A percentile compares a stretch with the other conserved stretches of the same genome.
Evolutionary conservation across 352 stramenopile genomes (phyloP).

Genomic region (Phytophthora lateralis): DNA sequence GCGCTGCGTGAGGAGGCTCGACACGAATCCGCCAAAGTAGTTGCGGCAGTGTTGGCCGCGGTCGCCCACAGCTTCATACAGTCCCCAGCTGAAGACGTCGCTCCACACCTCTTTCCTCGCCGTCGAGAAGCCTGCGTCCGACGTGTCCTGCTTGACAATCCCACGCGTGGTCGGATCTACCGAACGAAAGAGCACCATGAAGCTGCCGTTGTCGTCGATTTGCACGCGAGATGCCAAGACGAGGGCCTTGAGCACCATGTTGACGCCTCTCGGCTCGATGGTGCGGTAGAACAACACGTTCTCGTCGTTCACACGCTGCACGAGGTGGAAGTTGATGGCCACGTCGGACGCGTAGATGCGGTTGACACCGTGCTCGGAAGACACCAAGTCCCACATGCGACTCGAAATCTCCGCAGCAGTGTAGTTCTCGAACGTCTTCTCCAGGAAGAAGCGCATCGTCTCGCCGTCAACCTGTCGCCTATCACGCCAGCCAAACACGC

Average conservation of each 20-base stretch:
- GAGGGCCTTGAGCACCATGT: constrained; percentile 56
- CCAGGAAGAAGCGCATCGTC: constrained; percentile 63
- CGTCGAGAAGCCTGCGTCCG: constrained; percentile 17
- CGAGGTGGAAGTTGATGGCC: constrained; percentile 52
- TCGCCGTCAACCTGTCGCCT: constrained; percentile 52
- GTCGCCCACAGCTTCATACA: constrained; percentile 54
- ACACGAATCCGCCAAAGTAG: constrained; percentile 70
- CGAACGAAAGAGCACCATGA: constrained; percentile 68
- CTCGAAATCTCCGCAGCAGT: constrained; percentile 46
- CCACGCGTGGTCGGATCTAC: constrained; percentile 47
- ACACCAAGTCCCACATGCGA: constrained; percentile 67
- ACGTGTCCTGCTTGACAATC: constrained; percentile 13
- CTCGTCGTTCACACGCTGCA: constrained; percentile 57
- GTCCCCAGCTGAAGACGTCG: constrained; percentile 69
- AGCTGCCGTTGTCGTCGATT: constrained; percentile 50
- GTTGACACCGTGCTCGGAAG: constrained; percentile 55
- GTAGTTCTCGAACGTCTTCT: constrained; percentile 61
- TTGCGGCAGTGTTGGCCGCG: constrained; percentile 55
- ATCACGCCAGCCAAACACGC: constrained; percentile 73
- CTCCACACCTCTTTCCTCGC: constrained; percentile 47
- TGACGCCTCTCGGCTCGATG: constrained; percentile 49
- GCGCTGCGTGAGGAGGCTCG: constrained; percentile 36
- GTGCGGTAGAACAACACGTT: constrained; percentile 75
- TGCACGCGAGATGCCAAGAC: constrained; percentile 62
- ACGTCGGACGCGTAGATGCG: constrained; percentile 68